Evolutionary conservation across 2,329 filamentous ascomycete genomes (phyloP), one percentile per base, ranked within the genome.

Genomic region (Ophiostoma himal-ulmi): DNA sequence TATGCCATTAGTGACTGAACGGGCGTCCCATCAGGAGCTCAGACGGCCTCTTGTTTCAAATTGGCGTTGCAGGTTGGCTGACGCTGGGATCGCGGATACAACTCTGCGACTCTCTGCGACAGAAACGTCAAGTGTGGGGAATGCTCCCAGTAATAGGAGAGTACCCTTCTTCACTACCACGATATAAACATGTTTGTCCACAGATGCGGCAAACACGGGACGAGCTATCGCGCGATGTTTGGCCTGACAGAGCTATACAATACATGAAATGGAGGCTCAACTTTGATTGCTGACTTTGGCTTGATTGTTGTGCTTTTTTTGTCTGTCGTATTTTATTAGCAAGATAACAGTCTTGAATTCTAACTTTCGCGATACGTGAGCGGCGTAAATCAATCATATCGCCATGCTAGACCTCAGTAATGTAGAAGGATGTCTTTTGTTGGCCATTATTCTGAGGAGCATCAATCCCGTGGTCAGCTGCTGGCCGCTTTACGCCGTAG

Each of bases 61-160:
- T 67, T 39, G 62, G 64, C 26, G 65, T 67, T 67, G 37, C 65
- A 67, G 37, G 34, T 26, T 48, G 22, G 62, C 20, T 13, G 36
- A 20, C 62, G 37, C 65, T 48, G 37, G n/a, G 37, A 39, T 65
- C 37, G 39, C 34, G 39, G 34, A 26, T 41, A 14, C 62, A 11
- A 66, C 62, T 41, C 62, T 66, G 62, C 62, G 62, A 67, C 65
- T 17, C 65, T 48, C 39, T 48, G 65, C 26, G 65, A 67, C 65
- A 48, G 37, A 44, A 48, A 30, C 60, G 30, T 39, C 36, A 39
- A 39, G 20, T 65, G 60, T 65, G 62, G 62, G 62, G 60, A 64
- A 64, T n/a, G n/a, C 34, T 39, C 26, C 26, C 22, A 57, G 52
- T 11, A 57, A 57, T 11, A 57, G 52, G 52, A 26, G 52, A 11